These are phyloP conservation scores for Starmerella apis DNA, from an alignment of 805 yeast species.

Conservation along the genomic window DNA sequence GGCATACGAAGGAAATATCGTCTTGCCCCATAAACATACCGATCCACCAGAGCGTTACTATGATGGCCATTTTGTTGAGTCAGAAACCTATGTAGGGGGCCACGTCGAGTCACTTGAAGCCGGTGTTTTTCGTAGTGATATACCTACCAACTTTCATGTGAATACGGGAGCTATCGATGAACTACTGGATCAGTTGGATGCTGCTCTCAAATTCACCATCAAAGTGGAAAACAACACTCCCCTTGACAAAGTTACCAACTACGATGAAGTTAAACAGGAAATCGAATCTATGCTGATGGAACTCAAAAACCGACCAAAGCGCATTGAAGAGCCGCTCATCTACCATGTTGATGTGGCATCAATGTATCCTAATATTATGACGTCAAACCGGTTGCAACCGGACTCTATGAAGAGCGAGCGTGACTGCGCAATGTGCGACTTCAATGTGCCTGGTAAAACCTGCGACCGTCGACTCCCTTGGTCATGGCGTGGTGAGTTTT, in stretches of 20 bases:
- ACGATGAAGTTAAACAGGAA: constrained; percentile 56
- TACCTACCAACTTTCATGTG: constrained; percentile 60
- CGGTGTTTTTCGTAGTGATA: constrained; percentile 90
- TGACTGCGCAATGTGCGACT: constrained; percentile 96
- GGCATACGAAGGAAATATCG: constrained; percentile 66
- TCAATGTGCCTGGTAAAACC: constrained; percentile 84
- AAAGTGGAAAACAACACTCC: constrained; percentile 73
- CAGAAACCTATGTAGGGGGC: constrained; percentile 98
- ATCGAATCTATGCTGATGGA: constrained; percentile 49
- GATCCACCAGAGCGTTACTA: constrained; percentile 93
- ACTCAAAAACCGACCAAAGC: constrained; percentile 48
- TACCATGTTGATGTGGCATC: constrained; percentile 99
- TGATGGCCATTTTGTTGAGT: constrained; percentile 84
- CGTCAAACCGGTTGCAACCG: constrained; percentile 92
- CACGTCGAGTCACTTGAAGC: constrained; percentile 97
- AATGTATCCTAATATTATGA: constrained; percentile 98
- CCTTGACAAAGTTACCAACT: constrained; percentile 48
- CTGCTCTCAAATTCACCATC: constrained; percentile 71
- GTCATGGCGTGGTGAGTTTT: constrained; percentile 98
- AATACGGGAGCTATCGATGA: constrained; percentile 79
- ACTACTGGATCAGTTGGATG: constrained; percentile 57
- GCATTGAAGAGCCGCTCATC: constrained; percentile 73
- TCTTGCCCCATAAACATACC: constrained; percentile 84
- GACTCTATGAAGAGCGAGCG: constrained; percentile 93
- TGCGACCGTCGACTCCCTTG: constrained; percentile 89